phyloP scores from a whole-genome alignment of 371 early-diverging fungal species.

The Capillidium heterosporum region DNA sequence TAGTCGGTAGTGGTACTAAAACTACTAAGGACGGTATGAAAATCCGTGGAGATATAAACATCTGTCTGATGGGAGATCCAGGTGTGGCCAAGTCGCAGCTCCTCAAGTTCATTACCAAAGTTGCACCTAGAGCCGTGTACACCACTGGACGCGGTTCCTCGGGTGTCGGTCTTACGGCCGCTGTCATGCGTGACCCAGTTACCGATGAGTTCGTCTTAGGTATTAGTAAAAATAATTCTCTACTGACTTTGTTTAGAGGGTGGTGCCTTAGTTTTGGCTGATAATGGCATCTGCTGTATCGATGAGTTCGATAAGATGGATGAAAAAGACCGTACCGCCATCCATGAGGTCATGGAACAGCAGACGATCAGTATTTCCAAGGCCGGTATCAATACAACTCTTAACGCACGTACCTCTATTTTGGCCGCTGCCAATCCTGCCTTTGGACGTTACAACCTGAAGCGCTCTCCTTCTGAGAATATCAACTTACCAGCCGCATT shows the following conservation, averaged over 20 bases:
- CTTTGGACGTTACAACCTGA: slow-evolving; percentile 69
- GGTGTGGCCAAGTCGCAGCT: slow-evolving; percentile 94
- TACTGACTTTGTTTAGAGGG: slow-evolving; percentile 33
- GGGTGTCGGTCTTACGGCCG: slow-evolving; percentile 93
- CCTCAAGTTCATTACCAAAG: slow-evolving; percentile 69
- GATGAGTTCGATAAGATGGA: slow-evolving; percentile 94
- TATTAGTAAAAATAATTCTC: slow-evolving; percentile 10
- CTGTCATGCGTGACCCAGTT: slow-evolving; percentile 67
- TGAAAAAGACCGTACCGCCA: slow-evolving; percentile 70
- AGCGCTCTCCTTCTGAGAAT: slow-evolving; percentile 68
- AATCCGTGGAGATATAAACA: slow-evolving; percentile 89
- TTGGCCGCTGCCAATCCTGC: slow-evolving; percentile 84
- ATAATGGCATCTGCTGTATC: slow-evolving; percentile 86
- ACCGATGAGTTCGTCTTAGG: slow-evolving; percentile 74
- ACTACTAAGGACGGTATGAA: slow-evolving; percentile 79
- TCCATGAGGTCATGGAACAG: slow-evolving; percentile 96
- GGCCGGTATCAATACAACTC: slow-evolving; percentile 85
- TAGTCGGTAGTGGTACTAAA: slow-evolving; percentile 82
- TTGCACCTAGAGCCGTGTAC: slow-evolving; percentile 81
- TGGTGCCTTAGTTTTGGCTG: slow-evolving; percentile 82
- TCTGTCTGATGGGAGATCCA: slow-evolving; percentile 97
- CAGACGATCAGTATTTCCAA: slow-evolving; percentile 84
- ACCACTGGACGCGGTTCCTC: slow-evolving; percentile 82
- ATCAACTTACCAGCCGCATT: slow-evolving; percentile 93
- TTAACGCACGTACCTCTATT: slow-evolving; percentile 81